A percentile compares a stretch with the other conserved stretches of the same genome.
Conservation (phyloP, 192 early-diverging fungal species). For the Phycomyces blakesleeanus region DNA sequence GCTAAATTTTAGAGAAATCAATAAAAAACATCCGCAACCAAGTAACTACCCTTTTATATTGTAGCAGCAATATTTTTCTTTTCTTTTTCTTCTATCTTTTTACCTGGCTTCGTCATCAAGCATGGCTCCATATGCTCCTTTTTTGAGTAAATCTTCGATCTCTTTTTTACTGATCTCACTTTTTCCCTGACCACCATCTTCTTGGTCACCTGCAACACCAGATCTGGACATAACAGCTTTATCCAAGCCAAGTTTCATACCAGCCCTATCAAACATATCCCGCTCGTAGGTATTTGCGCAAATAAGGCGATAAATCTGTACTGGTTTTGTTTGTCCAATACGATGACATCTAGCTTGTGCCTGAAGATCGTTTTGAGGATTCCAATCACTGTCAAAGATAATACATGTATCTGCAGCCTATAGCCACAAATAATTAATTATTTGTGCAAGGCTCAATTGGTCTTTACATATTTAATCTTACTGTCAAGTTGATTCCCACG, state of each 20-base stretch:
- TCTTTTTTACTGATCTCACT: constrained; percentile 68
- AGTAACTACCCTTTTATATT: constrained; percentile 8
- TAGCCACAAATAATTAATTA: neutral
- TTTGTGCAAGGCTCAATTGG: neutral
- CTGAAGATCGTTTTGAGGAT: constrained; percentile 88
- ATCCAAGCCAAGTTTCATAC: constrained; percentile 83
- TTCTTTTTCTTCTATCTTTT: too few relatives aligned
- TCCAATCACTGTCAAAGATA: constrained; percentile 89
- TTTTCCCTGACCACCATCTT: constrained; percentile 44
- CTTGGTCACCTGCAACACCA: constrained; percentile 38
- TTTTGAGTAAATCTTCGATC: constrained; percentile 82
- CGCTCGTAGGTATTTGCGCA: constrained; percentile 83
- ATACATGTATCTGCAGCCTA: constrained; percentile 80
- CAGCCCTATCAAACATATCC: constrained; percentile 87
- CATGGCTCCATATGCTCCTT: constrained; percentile 85
- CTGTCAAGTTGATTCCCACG: constrained; percentile 83
- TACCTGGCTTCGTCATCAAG: constrained; percentile 72
- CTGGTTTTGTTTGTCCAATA: constrained; percentile 85
- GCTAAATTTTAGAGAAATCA: constrained; percentile 21
- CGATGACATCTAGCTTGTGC: constrained; percentile 80
- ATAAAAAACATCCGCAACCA: neutral
- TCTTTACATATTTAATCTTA: constrained; percentile 8
- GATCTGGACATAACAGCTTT: constrained; percentile 69
- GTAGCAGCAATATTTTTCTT: too few relatives aligned
- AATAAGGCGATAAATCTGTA: constrained; percentile 72